These are phyloP conservation scores for Russula virescens DNA, from an alignment of 768 basidiomycete species.

Conservation along the genomic window DNA sequence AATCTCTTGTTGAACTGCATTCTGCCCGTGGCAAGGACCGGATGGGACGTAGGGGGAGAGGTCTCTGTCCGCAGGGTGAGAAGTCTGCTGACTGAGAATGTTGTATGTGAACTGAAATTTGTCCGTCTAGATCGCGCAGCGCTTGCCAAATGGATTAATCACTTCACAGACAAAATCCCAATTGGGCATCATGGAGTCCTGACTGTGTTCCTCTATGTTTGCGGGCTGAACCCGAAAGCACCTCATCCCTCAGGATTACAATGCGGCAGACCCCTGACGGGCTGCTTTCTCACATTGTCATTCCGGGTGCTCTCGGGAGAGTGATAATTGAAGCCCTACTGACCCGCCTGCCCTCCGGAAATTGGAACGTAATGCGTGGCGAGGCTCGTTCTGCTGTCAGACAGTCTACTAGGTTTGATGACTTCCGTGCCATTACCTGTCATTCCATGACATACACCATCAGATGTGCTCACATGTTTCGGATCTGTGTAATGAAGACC, in stretches of 20 bases:
- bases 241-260: constrained; percentile 28
- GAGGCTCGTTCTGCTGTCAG: constrained; percentile 71
- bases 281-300: constrained; percentile 26
- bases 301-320: constrained; percentile 29
- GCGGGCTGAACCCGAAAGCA: constrained; percentile 30
- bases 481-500: background rate
- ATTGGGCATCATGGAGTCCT: constrained; percentile 11
- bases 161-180: constrained; percentile 24
- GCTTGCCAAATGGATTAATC: constrained; percentile 17
- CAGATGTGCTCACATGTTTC: background rate
- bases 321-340: constrained; percentile 48
- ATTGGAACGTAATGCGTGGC: constrained; percentile 28
- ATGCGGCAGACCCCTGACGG: constrained; percentile 34
- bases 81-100: constrained; percentile 18
- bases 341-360: constrained; percentile 38
- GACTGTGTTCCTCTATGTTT: background rate
- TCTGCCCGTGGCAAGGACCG: constrained; percentile 59
- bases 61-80: constrained; percentile 54
- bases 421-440: background rate
- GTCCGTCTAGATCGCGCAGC: constrained; percentile 11
- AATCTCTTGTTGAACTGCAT: constrained; percentile 56
- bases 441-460: background rate
- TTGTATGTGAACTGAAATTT: constrained; percentile 2
- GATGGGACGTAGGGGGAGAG: constrained; percentile 87
- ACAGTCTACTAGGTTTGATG: constrained; percentile 26